Evolutionary conservation across 495 filamentous ascomycete genomes (phyloP).

Genomic region (Aspergillus homomorphus): DNA sequence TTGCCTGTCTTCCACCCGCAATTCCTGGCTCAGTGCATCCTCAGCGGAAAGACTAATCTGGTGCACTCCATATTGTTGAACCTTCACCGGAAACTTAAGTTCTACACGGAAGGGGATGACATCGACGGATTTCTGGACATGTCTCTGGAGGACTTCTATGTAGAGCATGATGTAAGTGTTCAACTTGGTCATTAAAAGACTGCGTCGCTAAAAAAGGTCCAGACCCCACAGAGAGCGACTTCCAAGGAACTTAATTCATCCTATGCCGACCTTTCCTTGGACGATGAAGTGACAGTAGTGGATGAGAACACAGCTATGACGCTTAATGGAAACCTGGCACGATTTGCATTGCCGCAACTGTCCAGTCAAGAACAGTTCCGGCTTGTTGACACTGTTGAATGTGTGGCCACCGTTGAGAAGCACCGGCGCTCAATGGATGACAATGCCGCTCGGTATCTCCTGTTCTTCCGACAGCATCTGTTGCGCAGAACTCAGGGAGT

Average conservation of each 20-base stretch:
- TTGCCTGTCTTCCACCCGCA: slow-evolving; percentile 93
- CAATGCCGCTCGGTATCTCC: slow-evolving; percentile 84
- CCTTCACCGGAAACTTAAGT: slow-evolving; percentile 77
- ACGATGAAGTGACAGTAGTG: slow-evolving; percentile 61
- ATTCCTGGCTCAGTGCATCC: slow-evolving; percentile 83
- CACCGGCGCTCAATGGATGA: slow-evolving; percentile 89
- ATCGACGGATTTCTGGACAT: slow-evolving; percentile 79
- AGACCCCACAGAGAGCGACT: slow-evolving; percentile 38
- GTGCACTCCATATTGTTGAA: slow-evolving; percentile 73
- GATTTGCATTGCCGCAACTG: slow-evolving; percentile 73
- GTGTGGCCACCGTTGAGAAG: slow-evolving; percentile 80
- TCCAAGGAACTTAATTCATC: slow-evolving; percentile 54
- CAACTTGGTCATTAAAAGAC: not conserved
- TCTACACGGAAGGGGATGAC: slow-evolving; percentile 75
- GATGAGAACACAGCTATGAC: slow-evolving; percentile 67
- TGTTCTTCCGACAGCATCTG: slow-evolving; percentile 85
- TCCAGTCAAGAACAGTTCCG: slow-evolving; percentile 88
- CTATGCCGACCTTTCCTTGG: slow-evolving; percentile 52
- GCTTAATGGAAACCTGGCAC: slow-evolving; percentile 76
- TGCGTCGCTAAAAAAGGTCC: slow-evolving; percentile 25
- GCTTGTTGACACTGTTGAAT: slow-evolving; percentile 83
- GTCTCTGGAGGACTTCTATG: slow-evolving; percentile 67
- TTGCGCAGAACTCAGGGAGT: slow-evolving; percentile 62
- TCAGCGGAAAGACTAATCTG: slow-evolving; percentile 69
- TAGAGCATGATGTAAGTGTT: slow-evolving; percentile 43